A percentile compares a stretch with the other conserved stretches of the same genome.
phyloP scores from a whole-genome alignment of 2,329 filamentous ascomycete genomes.

The Colletotrichum agaves region DNA sequence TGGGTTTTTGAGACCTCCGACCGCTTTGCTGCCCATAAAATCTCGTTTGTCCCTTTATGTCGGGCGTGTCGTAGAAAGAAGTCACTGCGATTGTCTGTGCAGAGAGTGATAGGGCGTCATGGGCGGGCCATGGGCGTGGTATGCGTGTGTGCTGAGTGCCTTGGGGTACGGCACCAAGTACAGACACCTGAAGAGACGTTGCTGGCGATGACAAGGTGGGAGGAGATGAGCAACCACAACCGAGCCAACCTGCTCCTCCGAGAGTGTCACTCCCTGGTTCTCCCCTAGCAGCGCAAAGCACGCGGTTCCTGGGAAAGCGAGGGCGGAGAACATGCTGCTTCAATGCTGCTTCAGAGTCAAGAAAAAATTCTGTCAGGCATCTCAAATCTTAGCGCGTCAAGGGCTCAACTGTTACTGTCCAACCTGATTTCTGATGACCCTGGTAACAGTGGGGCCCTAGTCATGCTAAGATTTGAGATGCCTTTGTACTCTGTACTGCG shows the following conservation, averaged over 20 bases:
- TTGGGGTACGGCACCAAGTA: constrained; percentile 20
- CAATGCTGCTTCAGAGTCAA: constrained; percentile 20
- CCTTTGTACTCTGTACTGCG: no score
- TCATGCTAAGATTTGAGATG: no score
- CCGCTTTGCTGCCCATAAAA: background rate
- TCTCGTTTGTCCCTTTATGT: constrained; percentile 5
- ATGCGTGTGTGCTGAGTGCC: constrained; percentile 13
- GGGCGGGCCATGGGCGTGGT: background rate
- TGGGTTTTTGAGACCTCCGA: background rate
- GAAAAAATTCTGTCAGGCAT: constrained; percentile 26
- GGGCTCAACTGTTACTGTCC: no score
- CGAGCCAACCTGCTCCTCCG: constrained; percentile 20
- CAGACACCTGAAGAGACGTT: background rate
- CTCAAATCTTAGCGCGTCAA: no score
- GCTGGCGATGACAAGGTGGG: background rate
- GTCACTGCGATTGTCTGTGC: constrained; percentile 6
- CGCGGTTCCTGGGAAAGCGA: no score
- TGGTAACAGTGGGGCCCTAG: no score
- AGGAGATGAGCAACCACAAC: constrained; percentile 1
- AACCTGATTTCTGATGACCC: no score
- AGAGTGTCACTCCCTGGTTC: constrained; percentile 14
- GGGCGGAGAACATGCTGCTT: constrained; percentile 18
- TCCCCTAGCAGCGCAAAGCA: background rate
- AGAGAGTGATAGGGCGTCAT: background rate
- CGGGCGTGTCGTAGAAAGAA: background rate